A percentile compares a stretch with the other conserved stretches of the same genome.
Conservation (phyloP, 192 early-diverging fungal genomes). For the Coemansia guatemalensis region DNA sequence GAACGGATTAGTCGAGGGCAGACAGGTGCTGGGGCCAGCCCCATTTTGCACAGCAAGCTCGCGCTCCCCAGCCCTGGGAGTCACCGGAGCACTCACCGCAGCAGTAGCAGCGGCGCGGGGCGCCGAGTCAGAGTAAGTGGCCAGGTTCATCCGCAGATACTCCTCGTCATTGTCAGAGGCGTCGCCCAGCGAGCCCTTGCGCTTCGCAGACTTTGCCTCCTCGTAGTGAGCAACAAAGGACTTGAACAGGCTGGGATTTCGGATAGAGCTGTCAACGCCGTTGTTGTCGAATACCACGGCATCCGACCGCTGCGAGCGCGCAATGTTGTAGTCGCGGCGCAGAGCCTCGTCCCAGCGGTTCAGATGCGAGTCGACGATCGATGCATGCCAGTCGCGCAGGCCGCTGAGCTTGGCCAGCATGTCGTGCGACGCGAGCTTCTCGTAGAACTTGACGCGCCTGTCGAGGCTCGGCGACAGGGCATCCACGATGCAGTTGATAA, state of each 20-base stretch:
- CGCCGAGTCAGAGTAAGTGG: conserved; percentile 14
- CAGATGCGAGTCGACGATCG: conserved; percentile 31
- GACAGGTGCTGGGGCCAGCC: not conserved
- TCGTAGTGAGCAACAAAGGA: conserved; percentile 43
- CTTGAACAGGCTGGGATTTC: conserved; percentile 19
- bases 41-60: not conserved
- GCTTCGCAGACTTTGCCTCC: conserved; percentile 11
- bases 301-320: conserved; percentile 24
- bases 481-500: conserved; percentile 25
- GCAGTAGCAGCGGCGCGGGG: conserved; percentile 1
- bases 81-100: conserved; percentile 26
- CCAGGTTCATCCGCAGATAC: conserved; percentile 29
- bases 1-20: conserved; percentile 26
- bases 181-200: not conserved
- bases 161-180: conserved; percentile 31
- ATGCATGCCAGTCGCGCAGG: conserved; percentile 24
- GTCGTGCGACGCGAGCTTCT: conserved; percentile 29
- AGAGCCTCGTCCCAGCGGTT: conserved; percentile 40
- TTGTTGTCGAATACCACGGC: conserved; percentile 25
- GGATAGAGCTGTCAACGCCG: conserved; percentile 32
- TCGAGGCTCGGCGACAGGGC: conserved; percentile 24
- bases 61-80: conserved; percentile 10
- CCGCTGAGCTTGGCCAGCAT: conserved; percentile 30
- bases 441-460: conserved; percentile 36
- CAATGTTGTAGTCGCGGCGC: conserved; percentile 49